These are phyloP conservation scores for Phanerochaete carnosa DNA, from an alignment of 768 basidiomycete genomes.

Conservation along the genomic window DNA sequence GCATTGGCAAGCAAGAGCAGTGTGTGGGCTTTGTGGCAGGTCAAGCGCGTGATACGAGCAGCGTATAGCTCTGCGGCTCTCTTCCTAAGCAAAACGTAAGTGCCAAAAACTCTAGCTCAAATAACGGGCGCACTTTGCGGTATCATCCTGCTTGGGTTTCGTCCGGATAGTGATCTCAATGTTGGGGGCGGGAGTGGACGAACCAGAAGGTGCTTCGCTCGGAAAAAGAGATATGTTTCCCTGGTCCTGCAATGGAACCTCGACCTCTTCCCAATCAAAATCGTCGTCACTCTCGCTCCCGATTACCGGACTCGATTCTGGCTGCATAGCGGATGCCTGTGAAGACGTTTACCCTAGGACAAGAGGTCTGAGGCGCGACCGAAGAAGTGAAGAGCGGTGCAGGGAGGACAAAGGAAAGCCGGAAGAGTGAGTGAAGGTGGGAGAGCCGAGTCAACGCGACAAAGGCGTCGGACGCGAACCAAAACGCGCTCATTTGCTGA, in stretches of 20 bases:
- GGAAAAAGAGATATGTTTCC: neutral
- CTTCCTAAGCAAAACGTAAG: constrained; percentile 31
- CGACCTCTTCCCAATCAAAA: constrained; percentile 79
- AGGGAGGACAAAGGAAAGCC: neutral
- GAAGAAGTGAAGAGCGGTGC: neutral
- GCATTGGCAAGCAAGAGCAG: constrained; percentile 76
- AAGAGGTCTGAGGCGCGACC: neutral
- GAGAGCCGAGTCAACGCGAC: neutral
- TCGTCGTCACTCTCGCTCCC: constrained; percentile 54
- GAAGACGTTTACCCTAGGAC: neutral
- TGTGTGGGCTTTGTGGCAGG: constrained; percentile 89
- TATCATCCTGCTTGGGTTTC: constrained; percentile 34
- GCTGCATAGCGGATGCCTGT: neutral
- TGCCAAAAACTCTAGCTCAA: neutral
- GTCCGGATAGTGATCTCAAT: constrained; percentile 70
- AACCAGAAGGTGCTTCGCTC: neutral
- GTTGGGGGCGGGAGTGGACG: constrained; percentile 31
- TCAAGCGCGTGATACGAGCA: constrained; percentile 72
- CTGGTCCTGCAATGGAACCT: constrained; percentile 38
- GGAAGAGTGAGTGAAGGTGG: neutral
- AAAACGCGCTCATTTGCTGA: constrained; percentile 1
- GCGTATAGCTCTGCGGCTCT: constrained; percentile 46
- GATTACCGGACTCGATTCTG: neutral
- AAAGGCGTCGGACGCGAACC: neutral
- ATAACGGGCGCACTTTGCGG: constrained; percentile 41